phyloP scores from a whole-genome alignment of 768 basidiomycete genomes.

The Botryobasidium botryosum region DNA sequence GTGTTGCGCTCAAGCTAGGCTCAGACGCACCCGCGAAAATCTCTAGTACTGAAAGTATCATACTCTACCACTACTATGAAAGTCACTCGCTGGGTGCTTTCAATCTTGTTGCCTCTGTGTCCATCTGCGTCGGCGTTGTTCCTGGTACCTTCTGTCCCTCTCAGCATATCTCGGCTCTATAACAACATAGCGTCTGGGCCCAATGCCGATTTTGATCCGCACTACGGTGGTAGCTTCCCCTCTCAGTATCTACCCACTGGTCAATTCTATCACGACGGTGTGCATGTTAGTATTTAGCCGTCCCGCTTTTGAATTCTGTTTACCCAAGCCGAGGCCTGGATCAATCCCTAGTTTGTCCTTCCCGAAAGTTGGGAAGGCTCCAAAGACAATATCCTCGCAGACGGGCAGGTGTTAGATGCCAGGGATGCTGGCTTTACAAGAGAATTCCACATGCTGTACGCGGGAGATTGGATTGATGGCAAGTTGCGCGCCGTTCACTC shows the following conservation, averaged over 20 bases:
- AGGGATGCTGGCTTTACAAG: constrained; percentile 16
- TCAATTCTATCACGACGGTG: constrained; percentile 5
- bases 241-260: constrained; percentile 7
- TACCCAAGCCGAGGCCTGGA: not conserved
- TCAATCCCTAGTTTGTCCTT: constrained; percentile 4
- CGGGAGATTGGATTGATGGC: constrained; percentile 26
- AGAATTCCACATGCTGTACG: constrained; percentile 29
- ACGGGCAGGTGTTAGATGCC: constrained; percentile 26
- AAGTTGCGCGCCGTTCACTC: no score
- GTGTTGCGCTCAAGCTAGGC: no score
- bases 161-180: constrained; percentile 9
- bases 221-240: constrained; percentile 3
- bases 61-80: no score
- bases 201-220: constrained; percentile 11
- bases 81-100: no score
- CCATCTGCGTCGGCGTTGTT: no score
- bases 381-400: constrained; percentile 30
- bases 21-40: no score
- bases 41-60: no score
- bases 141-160: constrained; percentile 5
- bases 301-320: not conserved
- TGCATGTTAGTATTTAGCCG: constrained; percentile 5
- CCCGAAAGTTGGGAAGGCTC: constrained; percentile 5
- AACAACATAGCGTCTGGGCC: constrained; percentile 11
- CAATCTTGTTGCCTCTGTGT: no score